Evolutionary conservation across 2,329 filamentous ascomycete species (phyloP).

Genomic region (Didymella pinodella): DNA sequence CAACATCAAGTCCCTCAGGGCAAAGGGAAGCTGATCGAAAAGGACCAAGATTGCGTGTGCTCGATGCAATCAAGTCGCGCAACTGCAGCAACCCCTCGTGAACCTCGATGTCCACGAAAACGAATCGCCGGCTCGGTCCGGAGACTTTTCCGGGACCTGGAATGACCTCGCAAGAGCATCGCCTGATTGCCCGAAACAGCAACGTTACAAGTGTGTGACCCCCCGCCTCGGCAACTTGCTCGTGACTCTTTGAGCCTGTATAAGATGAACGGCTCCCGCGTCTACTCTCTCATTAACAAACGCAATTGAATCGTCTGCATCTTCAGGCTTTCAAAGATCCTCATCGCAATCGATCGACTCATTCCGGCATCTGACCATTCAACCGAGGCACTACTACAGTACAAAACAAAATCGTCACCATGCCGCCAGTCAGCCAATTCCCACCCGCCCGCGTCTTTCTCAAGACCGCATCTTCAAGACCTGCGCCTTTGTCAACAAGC

Average conservation of each 20-base stretch:
- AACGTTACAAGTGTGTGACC: conserved; percentile 17
- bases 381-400: background rate
- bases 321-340: background rate
- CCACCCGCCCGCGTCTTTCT: conserved; percentile 41
- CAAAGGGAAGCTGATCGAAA: conserved; percentile 9
- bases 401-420: conserved; percentile 14
- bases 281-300: background rate
- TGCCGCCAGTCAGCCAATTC: conserved; percentile 43
- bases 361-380: background rate
- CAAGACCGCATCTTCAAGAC: conserved; percentile 25
- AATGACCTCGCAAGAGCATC: conserved; percentile 25
- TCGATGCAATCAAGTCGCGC: conserved; percentile 20
- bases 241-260: conserved; percentile 18
- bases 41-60: background rate
- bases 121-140: conserved; percentile 21
- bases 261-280: conserved; percentile 12
- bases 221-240: conserved; percentile 17
- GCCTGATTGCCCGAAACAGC: conserved; percentile 24
- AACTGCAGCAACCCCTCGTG: conserved; percentile 16
- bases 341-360: conserved; percentile 2
- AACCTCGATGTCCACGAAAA: conserved; percentile 14
- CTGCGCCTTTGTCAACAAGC: conserved; percentile 5
- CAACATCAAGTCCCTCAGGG: background rate
- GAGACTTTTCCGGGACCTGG: conserved; percentile 19
- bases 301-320: background rate